phyloP scores from a whole-genome alignment of 768 basidiomycete genomes.

The Hydnomerulius pinastri region DNA sequence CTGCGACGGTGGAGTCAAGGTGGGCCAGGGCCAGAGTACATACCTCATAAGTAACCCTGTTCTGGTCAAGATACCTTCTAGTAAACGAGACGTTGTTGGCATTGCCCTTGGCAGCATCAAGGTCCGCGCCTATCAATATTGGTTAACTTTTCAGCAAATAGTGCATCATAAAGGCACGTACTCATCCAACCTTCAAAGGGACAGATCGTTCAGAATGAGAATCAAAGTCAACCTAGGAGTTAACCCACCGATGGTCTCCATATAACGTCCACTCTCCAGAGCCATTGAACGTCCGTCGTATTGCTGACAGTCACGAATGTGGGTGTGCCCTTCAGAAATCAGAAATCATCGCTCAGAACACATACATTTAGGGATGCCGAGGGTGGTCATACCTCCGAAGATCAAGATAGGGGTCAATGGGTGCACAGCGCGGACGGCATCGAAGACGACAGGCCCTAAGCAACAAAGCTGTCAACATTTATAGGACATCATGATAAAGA shows the following conservation, averaged over 20 bases:
- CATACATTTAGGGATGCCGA: not conserved
- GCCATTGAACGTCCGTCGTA: slow-evolving; percentile 75
- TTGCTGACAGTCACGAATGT: slow-evolving; percentile 78
- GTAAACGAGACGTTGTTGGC: slow-evolving; percentile 58
- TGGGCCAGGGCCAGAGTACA: slow-evolving; percentile 1
- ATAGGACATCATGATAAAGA: not conserved
- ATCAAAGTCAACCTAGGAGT: not conserved
- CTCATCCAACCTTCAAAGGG: slow-evolving; percentile 59
- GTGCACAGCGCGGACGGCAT: slow-evolving; percentile 73
- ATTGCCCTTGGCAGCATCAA: slow-evolving; percentile 39
- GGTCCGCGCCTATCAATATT: slow-evolving; percentile 44
- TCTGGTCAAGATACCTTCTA: slow-evolving; percentile 78
- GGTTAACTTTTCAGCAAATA: not conserved
- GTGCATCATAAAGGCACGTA: slow-evolving; percentile 38
- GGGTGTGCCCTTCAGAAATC: slow-evolving; percentile 54
- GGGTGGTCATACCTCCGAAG: slow-evolving; percentile 58
- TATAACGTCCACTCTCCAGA: slow-evolving; percentile 83
- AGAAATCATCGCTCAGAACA: too few species aligned
- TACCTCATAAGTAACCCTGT: slow-evolving; percentile 75
- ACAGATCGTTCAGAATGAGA: not conserved
- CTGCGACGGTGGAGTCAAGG: not conserved
- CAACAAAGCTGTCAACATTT: not conserved
- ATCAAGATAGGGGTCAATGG: slow-evolving; percentile 78
- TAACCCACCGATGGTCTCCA: slow-evolving; percentile 83
- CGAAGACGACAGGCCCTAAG: slow-evolving; percentile 69